Base-by-base conservation (phyloP, 1,284 basidiomycete species). In the Boletus sp. region DNA sequence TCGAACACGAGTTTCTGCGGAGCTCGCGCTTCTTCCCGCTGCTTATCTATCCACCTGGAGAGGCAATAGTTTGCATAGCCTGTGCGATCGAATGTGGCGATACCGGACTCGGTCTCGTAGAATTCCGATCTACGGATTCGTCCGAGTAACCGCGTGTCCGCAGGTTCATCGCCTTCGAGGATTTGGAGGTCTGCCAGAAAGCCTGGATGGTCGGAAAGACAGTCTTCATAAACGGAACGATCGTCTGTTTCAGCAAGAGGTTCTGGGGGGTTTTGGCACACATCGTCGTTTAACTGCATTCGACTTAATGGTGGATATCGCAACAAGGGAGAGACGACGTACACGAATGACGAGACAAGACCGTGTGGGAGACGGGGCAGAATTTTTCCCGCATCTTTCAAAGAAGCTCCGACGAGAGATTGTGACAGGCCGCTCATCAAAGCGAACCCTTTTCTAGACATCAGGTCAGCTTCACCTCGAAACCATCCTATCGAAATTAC, bases 191-290 rank as follows among this genome's bases (percentile, higher is more conserved):
- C 64, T 9, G 41, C 30, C 3, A 54, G 29, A 41, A 61, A 54
- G 1, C 45, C 49, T 1, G 55, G 49, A 45, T 62, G 34, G 14
- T 60, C 52, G 5, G 59, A 54, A 14, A 57, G 45, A 44, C 62
- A 67, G 12, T 65, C 66, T 41, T 68, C 62, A 26, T 65, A 65
- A 12, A 66, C 30, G 10, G 66, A 67, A 12, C 9, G 29, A 10
- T 42, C 37, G 38, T 65, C 66, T 27, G 41, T 22, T 39, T 54
- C 50, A 9, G 23, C 33, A 9, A 17, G 33, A 5, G 47, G 36
- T 22, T 53, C 34, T 10, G 43, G 14, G 8, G 23, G 13, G 4
- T 43, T 22, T 17, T 13, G 32, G 20, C 10, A 39, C 6, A 35
- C 25, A 19, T 52, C 41, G 20, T 44, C 48, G 16, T 19, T 40